phyloP scores from a whole-genome alignment of 2,329 filamentous ascomycete genomes.

The Trichophyton schoenleinii region DNA sequence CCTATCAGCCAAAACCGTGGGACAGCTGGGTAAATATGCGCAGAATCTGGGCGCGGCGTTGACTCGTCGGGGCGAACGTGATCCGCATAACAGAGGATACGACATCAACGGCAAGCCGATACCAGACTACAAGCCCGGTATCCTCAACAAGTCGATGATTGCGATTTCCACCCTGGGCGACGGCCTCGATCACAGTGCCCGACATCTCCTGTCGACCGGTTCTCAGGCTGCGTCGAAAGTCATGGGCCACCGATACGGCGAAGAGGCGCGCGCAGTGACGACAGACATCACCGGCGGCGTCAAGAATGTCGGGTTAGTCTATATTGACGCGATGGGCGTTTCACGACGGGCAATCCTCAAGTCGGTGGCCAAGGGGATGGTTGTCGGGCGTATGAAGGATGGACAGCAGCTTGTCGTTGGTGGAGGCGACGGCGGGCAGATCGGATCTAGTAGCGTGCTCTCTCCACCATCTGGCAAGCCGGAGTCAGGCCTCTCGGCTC shows the following conservation, averaged over 20 bases:
- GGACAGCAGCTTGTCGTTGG: constrained; percentile 39
- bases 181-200: constrained; percentile 77
- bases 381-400: constrained; percentile 38
- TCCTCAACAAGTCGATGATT: constrained; percentile 92
- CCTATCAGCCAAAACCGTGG: constrained; percentile 74
- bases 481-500: background rate
- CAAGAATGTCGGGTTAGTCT: constrained; percentile 93
- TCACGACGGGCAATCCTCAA: constrained; percentile 82
- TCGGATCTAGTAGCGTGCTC: background rate
- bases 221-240: constrained; percentile 72
- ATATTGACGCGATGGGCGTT: constrained; percentile 91
- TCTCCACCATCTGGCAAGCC: background rate
- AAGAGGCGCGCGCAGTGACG: constrained; percentile 69
- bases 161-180: constrained; percentile 91
- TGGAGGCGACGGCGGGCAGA: constrained; percentile 33
- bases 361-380: constrained; percentile 91
- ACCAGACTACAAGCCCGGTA: constrained; percentile 66
- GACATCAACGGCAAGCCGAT: constrained; percentile 57
- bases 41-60: constrained; percentile 79
- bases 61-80: constrained; percentile 46
- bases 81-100: constrained; percentile 43
- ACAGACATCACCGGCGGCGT: constrained; percentile 67
- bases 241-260: constrained; percentile 78
- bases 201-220: constrained; percentile 60
- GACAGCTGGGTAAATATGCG: constrained; percentile 67